A percentile compares a stretch with the other conserved stretches of the same genome.
phyloP scores from a whole-genome alignment of 768 basidiomycete genomes.

The Artomyces pyxidatus region DNA sequence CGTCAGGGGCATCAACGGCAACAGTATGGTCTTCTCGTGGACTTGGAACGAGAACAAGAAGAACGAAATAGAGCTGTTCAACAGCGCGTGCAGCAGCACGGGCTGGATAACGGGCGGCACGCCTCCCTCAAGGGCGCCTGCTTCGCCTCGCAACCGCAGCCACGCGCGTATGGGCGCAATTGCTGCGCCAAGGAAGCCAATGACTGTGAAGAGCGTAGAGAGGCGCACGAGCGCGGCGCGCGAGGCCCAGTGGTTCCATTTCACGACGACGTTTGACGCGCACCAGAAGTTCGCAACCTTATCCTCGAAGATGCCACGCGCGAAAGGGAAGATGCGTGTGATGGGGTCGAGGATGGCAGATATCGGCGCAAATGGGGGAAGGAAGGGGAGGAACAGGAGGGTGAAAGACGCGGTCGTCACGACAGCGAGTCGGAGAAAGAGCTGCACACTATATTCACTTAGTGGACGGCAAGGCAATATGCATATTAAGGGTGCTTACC shows the following conservation, averaged over 20 bases:
- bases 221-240: slow-evolving; percentile 48
- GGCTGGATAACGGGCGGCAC: slow-evolving; percentile 46
- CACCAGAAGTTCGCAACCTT: slow-evolving; percentile 99
- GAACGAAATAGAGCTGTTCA: slow-evolving; percentile 82
- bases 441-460: slow-evolving; percentile 23
- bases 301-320: slow-evolving; percentile 87
- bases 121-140: not conserved
- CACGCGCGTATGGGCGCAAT: slow-evolving; percentile 34
- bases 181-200: slow-evolving; percentile 64
- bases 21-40: slow-evolving; percentile 86
- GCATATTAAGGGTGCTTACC: slow-evolving; percentile 40
- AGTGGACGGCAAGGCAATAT: not conserved
- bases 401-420: slow-evolving; percentile 57
- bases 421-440: slow-evolving; percentile 60
- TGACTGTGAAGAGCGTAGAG: slow-evolving; percentile 55
- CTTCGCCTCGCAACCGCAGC: slow-evolving; percentile 14
- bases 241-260: slow-evolving; percentile 61
- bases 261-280: slow-evolving; percentile 80
- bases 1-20: slow-evolving; percentile 80
- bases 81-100: slow-evolving; percentile 72
- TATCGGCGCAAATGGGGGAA: slow-evolving; percentile 51
- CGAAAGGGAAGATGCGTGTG: slow-evolving; percentile 84
- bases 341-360: slow-evolving; percentile 53
- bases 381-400: slow-evolving; percentile 72
- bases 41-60: slow-evolving; percentile 97